phyloP scores from a whole-genome alignment of 768 basidiomycete species.

The Strobilomyces dryophilus region DNA sequence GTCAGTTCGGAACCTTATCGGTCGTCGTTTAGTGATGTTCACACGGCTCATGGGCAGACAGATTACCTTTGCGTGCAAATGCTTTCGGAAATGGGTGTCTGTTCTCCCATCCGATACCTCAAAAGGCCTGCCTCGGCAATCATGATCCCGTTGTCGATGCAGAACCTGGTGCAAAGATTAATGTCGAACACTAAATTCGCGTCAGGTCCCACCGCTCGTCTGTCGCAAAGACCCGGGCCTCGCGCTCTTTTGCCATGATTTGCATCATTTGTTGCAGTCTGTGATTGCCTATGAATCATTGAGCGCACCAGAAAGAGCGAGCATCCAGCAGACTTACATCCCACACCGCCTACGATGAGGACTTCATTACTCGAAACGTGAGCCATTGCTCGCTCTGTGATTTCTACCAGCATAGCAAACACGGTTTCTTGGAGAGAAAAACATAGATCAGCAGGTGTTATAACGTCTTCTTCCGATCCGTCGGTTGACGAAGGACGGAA shows the following conservation, averaged over 20 bases:
- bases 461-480: conserved; percentile 56
- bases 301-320: neutral
- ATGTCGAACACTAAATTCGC: neutral
- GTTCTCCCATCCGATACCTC: conserved; percentile 84
- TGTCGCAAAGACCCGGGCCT: conserved; percentile 87
- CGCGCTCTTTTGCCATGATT: conserved; percentile 89
- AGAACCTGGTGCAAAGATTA: conserved; percentile 61
- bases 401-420: conserved; percentile 98
- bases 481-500: conserved; percentile 48
- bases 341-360: conserved; percentile 97
- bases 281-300: conserved; percentile 65
- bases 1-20: conserved; percentile 84
- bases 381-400: conserved; percentile 98
- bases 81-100: conserved; percentile 72
- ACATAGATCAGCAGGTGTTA: conserved; percentile 95
- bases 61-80: conserved; percentile 83
- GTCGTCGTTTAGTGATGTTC: conserved; percentile 7
- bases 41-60: neutral
- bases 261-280: conserved; percentile 99
- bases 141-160: conserved; percentile 99
- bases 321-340: conserved; percentile 60
- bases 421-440: conserved; percentile 96
- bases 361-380: conserved; percentile 96
- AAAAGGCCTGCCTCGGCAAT: conserved; percentile 97
- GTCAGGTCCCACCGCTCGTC: conserved; percentile 73